phyloP scores from a whole-genome alignment of 306 rosid genomes.

The Quercus aquifolioides region DNA sequence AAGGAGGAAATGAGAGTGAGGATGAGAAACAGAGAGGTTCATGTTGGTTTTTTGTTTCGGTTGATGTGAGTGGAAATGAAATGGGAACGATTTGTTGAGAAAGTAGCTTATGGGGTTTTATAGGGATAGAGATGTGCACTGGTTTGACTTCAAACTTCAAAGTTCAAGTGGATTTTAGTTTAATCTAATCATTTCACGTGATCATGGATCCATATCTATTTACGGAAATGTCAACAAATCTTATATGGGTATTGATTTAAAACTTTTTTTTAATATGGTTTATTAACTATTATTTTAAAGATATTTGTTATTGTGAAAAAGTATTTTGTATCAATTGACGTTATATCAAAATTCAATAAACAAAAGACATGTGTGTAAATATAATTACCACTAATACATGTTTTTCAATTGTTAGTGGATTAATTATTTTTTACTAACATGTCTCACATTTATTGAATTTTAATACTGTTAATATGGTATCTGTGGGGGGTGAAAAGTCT shows the following conservation, averaged over 20 bases:
- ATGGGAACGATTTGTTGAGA: background rate
- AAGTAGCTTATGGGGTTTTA: background rate
- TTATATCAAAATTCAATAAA: accelerated
- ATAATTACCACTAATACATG: accelerated
- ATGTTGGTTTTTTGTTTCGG: background rate
- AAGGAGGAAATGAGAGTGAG: background rate
- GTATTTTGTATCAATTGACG: accelerated
- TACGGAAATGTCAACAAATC: too few relatives aligned
- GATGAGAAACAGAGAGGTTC: background rate
- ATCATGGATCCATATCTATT: too few relatives aligned
- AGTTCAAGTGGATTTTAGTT: background rate
- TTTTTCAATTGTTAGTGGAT: accelerated
- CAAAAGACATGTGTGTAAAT: accelerated
- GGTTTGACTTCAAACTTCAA: background rate
- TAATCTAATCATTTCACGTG: background rate
- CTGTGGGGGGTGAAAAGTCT: too few relatives aligned
- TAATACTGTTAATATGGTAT: accelerated
- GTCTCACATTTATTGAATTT: accelerated
- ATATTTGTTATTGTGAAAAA: accelerated
- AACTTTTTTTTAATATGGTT: too few relatives aligned
- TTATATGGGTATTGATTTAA: too few relatives aligned
- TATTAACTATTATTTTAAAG: too few relatives aligned
- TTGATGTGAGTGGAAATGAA: background rate
- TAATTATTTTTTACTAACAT: too few relatives aligned
- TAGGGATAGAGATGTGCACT: background rate